Evolutionary conservation across 495 filamentous ascomycete species (phyloP).

Genomic region (Achaetomiella virescens): DNA sequence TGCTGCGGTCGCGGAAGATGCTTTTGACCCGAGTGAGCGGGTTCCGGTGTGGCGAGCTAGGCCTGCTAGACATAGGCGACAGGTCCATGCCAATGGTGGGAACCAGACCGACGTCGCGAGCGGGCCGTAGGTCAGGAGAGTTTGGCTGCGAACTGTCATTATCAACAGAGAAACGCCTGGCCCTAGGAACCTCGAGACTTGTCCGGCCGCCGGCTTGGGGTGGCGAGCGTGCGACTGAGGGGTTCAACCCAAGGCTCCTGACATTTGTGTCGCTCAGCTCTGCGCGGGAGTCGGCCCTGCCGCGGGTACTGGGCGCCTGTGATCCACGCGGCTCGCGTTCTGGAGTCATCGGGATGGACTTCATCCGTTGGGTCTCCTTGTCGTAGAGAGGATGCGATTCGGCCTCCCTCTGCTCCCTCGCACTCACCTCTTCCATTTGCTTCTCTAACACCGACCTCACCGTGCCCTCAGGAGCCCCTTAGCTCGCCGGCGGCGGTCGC

Average conservation of each 20-base stretch:
- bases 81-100: conserved; percentile 39
- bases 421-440: conserved; percentile 62
- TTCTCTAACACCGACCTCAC: conserved; percentile 55
- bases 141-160: conserved; percentile 37
- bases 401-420: conserved; percentile 41
- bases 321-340: conserved; percentile 21
- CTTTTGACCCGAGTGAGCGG: conserved; percentile 40
- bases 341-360: conserved; percentile 28
- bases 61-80: conserved; percentile 37
- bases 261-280: conserved; percentile 31
- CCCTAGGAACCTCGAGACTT: conserved; percentile 38
- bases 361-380: conserved; percentile 23
- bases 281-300: conserved; percentile 26
- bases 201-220: conserved; percentile 26
- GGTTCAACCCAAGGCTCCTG: conserved; percentile 16
- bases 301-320: conserved; percentile 17
- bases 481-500: conserved; percentile 32
- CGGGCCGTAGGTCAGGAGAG: conserved; percentile 31
- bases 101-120: conserved; percentile 26
- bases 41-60: conserved; percentile 40
- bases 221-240: conserved; percentile 4
- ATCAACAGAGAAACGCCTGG: conserved; percentile 34
- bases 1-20: conserved; percentile 45
- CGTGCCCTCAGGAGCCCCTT: conserved; percentile 29
- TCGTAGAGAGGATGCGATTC: conserved; percentile 28